phyloP scores from a whole-genome alignment of 2,329 filamentous ascomycete genomes.

The Colletotrichum tamarilloi region DNA sequence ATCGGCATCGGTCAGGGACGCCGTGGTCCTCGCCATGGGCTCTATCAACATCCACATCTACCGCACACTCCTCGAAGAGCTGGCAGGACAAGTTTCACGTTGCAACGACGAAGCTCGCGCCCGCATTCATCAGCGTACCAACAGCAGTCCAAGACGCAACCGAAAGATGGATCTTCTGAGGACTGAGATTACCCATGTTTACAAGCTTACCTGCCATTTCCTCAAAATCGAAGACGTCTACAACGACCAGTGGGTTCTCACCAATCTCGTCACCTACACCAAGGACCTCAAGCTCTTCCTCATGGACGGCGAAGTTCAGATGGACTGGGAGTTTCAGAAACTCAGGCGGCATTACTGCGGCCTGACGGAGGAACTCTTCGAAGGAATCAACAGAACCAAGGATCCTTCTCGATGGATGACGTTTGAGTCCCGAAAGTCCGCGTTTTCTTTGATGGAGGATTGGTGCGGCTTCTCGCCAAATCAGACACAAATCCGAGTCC shows the following conservation, averaged over 20 bases:
- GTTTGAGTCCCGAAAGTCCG: conserved; percentile 94
- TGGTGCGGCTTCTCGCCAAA: conserved; percentile 99
- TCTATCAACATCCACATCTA: conserved; percentile 97
- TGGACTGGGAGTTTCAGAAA: conserved; percentile 94
- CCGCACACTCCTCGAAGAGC: conserved; percentile 86
- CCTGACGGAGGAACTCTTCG: conserved; percentile 90
- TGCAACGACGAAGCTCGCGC: conserved; percentile 91
- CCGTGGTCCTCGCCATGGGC: conserved; percentile 90
- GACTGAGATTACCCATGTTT: conserved; percentile 96
- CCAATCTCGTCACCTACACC: conserved; percentile 88
- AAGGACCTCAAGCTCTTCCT: conserved; percentile 94
- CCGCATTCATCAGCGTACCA: conserved; percentile 86
- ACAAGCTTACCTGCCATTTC: conserved; percentile 93
- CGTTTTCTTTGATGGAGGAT: conserved; percentile 97
- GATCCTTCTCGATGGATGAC: conserved; percentile 96
- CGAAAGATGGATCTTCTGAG: conserved; percentile 86
- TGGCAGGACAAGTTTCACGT: conserved; percentile 85
- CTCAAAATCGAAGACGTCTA: conserved; percentile 82
- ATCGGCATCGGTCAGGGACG: conserved; percentile 84
- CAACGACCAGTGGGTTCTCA: conserved; percentile 89
- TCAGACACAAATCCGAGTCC: conserved; percentile 80
- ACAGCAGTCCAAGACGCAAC: conserved; percentile 84
- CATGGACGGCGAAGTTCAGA: conserved; percentile 94
- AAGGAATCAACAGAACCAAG: conserved; percentile 86
- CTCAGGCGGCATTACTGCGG: conserved; percentile 94